Evolutionary conservation across 2,329 filamentous ascomycete species (phyloP).

Genomic region (Didymella pomorum): DNA sequence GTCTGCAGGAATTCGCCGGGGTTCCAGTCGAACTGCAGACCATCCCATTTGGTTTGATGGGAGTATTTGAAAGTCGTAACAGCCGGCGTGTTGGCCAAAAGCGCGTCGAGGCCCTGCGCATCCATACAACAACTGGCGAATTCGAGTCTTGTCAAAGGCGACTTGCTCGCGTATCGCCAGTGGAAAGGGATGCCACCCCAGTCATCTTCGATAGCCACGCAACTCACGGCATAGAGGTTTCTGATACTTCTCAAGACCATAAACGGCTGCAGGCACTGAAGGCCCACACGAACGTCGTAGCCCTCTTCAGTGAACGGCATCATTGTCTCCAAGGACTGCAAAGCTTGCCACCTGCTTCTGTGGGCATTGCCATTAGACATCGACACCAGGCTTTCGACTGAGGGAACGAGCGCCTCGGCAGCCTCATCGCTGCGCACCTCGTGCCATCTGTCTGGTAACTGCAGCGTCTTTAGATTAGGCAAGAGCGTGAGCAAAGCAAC

Average conservation of each 20-base stretch:
- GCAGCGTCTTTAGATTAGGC: slow-evolving; percentile 42
- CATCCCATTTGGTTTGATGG: slow-evolving; percentile 47
- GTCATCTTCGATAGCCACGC: slow-evolving; percentile 43
- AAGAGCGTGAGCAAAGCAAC: slow-evolving; percentile 39
- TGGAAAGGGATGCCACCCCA: slow-evolving; percentile 41
- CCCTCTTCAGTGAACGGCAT: slow-evolving; percentile 44
- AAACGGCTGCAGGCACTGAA: slow-evolving; percentile 43
- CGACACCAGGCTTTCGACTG: slow-evolving; percentile 26
- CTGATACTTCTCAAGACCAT: slow-evolving; percentile 37
- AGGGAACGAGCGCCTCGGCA: slow-evolving; percentile 28
- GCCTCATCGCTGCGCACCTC: slow-evolving; percentile 31
- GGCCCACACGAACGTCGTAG: slow-evolving; percentile 37
- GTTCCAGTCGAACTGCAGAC: slow-evolving; percentile 45
- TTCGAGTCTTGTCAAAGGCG: slow-evolving; percentile 40
- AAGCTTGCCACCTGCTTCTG: slow-evolving; percentile 21
- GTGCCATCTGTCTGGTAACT: slow-evolving; percentile 40
- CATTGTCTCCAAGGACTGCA: slow-evolving; percentile 38
- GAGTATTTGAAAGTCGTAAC: slow-evolving; percentile 44
- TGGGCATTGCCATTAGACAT: slow-evolving; percentile 26
- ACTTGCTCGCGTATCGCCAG: slow-evolving; percentile 36
- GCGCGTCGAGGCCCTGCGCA: slow-evolving; percentile 32
- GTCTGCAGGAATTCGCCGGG: slow-evolving; percentile 41
- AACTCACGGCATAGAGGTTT: slow-evolving; percentile 43
- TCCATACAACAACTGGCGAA: slow-evolving; percentile 47
- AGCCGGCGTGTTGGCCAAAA: slow-evolving; percentile 37